These are phyloP conservation scores for Termitomyces sp. DNA, from an alignment of 768 basidiomycete genomes.

Conservation along the genomic window DNA sequence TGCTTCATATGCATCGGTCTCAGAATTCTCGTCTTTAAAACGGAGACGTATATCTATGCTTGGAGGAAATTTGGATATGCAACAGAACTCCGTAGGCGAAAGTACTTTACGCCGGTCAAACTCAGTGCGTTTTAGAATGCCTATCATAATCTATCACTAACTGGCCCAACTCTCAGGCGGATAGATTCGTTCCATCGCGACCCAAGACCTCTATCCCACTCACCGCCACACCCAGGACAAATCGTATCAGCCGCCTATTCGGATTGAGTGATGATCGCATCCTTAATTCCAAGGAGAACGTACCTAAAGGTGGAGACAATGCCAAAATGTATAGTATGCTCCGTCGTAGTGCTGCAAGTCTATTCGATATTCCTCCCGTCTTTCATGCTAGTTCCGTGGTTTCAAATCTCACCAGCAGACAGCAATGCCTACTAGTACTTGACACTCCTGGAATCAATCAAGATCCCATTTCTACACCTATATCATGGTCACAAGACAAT, in stretches of 20 bases:
- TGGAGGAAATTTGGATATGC: slow-evolving; percentile 34
- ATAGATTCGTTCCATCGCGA: slow-evolving; percentile 57
- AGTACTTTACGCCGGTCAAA: slow-evolving; percentile 10
- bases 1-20: slow-evolving; percentile 32
- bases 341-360: slow-evolving; percentile 48
- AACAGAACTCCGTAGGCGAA: slow-evolving; percentile 8
- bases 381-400: slow-evolving; percentile 43
- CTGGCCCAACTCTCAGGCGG: slow-evolving; percentile 36
- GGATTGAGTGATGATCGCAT: slow-evolving; percentile 56
- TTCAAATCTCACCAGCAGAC: slow-evolving; percentile 51
- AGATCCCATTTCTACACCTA: slow-evolving; percentile 52
- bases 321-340: slow-evolving; percentile 43
- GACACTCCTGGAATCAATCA: slow-evolving; percentile 61
- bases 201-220: slow-evolving; percentile 51
- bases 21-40: slow-evolving; percentile 39
- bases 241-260: slow-evolving; percentile 59
- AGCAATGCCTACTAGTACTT: slow-evolving; percentile 55
- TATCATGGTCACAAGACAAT: slow-evolving; percentile 59
- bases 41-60: slow-evolving; percentile 38
- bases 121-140: slow-evolving; percentile 10
- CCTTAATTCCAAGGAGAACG: slow-evolving; percentile 45
- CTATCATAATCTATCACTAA: neutral
- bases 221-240: slow-evolving; percentile 63
- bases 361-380: slow-evolving; percentile 34
- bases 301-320: slow-evolving; percentile 24